Base-by-base conservation (phyloP, 2,329 filamentous ascomycete species). In the Tothia fuscella region DNA sequence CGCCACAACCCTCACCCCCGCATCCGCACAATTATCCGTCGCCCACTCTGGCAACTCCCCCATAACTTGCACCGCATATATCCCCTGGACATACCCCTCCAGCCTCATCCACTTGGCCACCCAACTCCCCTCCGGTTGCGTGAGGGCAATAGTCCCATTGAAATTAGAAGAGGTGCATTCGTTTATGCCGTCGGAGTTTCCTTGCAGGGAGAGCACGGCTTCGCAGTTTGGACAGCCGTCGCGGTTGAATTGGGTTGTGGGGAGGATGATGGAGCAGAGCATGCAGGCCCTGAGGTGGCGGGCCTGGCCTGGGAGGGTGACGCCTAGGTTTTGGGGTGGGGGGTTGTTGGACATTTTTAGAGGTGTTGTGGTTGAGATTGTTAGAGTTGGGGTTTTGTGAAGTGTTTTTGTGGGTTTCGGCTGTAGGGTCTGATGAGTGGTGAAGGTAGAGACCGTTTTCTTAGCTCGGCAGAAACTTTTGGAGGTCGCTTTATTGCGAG, bases 221-320 rank as follows among this genome's bases (percentile, higher is more conserved):
- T 95, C 89, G 72, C 91, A 98, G 70, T 98, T 98, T 47, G 91
- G 91, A 59, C 91, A 98, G 51, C 91, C 91, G 57, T 83, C 73
- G 54, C 78, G 75, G 54, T 80, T 72, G 72, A 98, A 98, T 61
- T 84, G 81, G 50, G 71, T 72, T 56, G 80, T 78, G 47, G 83
- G 80, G 70, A 89, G 86, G 50, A 96, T 85, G 58, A 96, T 82
- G 42, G 86, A 89, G 76, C 91, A 98, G 52, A 96, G 86, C 87
- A 98, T 95, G 71, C 91, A 98, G 56, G 91, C 91, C 64, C 91
- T 88, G 51, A 93, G 75, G 60, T 84, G 80, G 64, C 88, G 84
- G 16, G 16, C 13, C 26, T 40, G 17, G 5, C 24, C 22, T 44
- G 5, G 25, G 19, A 16, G 36, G 20, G 33, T 41, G 35, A 33